Evolutionary conservation across 1,139 yeast genomes (phyloP).

Genomic region (Keqinozyma sinolaborantium): DNA sequence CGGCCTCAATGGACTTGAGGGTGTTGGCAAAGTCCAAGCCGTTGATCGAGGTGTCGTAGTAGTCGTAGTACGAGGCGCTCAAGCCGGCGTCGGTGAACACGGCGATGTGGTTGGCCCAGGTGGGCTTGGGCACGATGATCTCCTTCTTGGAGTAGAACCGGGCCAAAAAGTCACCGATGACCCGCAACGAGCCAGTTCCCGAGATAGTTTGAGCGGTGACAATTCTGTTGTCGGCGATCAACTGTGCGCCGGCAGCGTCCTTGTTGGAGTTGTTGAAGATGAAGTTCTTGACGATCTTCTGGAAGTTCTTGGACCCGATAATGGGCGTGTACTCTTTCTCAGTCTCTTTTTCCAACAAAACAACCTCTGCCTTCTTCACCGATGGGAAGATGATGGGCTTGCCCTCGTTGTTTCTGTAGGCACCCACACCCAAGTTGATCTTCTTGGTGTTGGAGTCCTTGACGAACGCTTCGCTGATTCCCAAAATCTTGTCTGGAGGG

Average conservation of each 20-base stretch:
- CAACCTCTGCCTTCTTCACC: conserved; percentile 44
- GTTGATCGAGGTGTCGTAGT: conserved; percentile 53
- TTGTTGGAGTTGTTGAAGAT: conserved; percentile 48
- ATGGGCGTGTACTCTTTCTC: conserved; percentile 61
- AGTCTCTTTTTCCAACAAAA: conserved; percentile 37
- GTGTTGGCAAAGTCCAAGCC: conserved; percentile 53
- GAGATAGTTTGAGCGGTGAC: conserved; percentile 57
- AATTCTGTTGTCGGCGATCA: conserved; percentile 45
- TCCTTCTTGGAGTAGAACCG: conserved; percentile 42
- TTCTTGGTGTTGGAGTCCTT: conserved; percentile 39
- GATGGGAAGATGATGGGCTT: conserved; percentile 47
- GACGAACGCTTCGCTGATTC: conserved; percentile 53
- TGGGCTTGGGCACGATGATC: conserved; percentile 62
- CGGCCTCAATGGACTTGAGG: conserved; percentile 35
- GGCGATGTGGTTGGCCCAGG: conserved; percentile 74
- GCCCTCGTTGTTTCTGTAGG: conserved; percentile 46
- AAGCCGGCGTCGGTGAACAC: conserved; percentile 52
- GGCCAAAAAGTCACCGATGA: conserved; percentile 50
- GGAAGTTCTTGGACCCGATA: conserved; percentile 48
- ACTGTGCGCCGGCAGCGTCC: conserved; percentile 45
- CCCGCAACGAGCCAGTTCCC: conserved; percentile 60
- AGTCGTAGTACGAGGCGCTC: conserved; percentile 39
- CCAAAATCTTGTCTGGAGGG: conserved; percentile 73
- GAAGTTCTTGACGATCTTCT: conserved; percentile 45
- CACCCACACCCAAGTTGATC: conserved; percentile 51